Base-by-base conservation (phyloP, 1,284 basidiomycete species). In the Abortiporus biennis region DNA sequence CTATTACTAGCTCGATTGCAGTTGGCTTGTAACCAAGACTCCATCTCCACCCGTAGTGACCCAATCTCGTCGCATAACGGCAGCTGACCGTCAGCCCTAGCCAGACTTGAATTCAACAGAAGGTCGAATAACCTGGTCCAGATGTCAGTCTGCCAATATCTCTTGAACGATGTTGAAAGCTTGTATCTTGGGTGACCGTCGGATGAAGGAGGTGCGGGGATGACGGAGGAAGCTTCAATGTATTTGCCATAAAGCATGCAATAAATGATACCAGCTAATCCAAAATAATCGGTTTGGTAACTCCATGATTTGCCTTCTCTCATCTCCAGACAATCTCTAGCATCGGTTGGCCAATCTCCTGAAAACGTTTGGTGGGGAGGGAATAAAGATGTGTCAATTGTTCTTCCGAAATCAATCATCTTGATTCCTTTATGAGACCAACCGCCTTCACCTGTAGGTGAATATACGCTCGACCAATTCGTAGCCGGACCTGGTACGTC, bases 161-260 rank as follows among this genome's bases (percentile, higher is more conserved):
- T 72, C 63, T 93, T 95, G 54, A 98, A 74, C 16, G 86, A 77
- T 31, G 84, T 80, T 17, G 78, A 70, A 37, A 95, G 76, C 67
- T 77, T 86, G 65, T 80, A 74, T 41, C 72, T 63, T 2, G 57
- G 59, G 11, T 52, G 51, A 49, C 55, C 54, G 27, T 62, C 56
- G 19, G 59, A 60, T 12, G 61, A 62, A 3, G 65, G 61, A 12
- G 59, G 48, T 3, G 59, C 57, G 9, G 62, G 55, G 15, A 60
- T 63, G 32, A 86, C 65, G 4, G 80, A 71, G 36, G 71, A 72
- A 3, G 77, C 79, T 53, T 89, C 82, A 59, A 97, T 92, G 67
- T 97, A 96, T 64, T 90, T 91, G 19, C 95, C 95, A 58, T 94
- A 98, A 20, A 99, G 76, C 75, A 99, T 81, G 67, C 92, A 96